Evolutionary conservation across 2,329 filamentous ascomycete species (phyloP), one percentile per base, ranked within the genome.

Genomic region (Talaromyces rugulosus): DNA sequence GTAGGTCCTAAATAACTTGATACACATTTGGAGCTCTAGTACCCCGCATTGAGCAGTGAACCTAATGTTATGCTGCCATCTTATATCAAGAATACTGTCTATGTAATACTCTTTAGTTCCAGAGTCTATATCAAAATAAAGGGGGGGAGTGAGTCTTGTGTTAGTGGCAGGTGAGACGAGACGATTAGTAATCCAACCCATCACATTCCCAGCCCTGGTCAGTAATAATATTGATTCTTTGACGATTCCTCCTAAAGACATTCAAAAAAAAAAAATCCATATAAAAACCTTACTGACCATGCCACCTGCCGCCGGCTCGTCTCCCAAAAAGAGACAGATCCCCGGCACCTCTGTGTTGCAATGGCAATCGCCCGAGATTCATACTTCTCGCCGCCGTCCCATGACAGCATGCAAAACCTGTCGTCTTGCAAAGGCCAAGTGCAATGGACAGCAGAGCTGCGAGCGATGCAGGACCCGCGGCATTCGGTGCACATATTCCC

Each of bases 351-450:
- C 36, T 14, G 36, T 40, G 36, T 6, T 40, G 36, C 36, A 40
- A 14, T 40, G 36, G 36, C 36, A 40, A n/a, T n/a, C 36, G 36
- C 16, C 36, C 36, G 36, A 40, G 0, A n/a, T 2, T 40, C 14
- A 36, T 16, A 36, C 12, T 14, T 14, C n/a, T 7, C 36, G 4
- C 8, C 52, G 52, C 9, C 52, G 52, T n/a, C 52, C 52, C 31
- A 36, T 55, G 31, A 55, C 52, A 9, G 52, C 52, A 5, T 55
- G 52, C 12, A 55, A 55, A 11, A 30, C 52, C n/a, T 55, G 52
- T 55, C 52, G 52, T 34, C n/a, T 55, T 11, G 52, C 52, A 33
- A 55, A 55, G 34, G 52, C 34, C 14, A 55, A 55, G 14, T 55
- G 52, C 16, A 55, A 28, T 34, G 52, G 52, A n/a, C 52, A 55